phyloP scores from a whole-genome alignment of 177 flowering plant genomes.

The Tripterygium wilfordii region DNA sequence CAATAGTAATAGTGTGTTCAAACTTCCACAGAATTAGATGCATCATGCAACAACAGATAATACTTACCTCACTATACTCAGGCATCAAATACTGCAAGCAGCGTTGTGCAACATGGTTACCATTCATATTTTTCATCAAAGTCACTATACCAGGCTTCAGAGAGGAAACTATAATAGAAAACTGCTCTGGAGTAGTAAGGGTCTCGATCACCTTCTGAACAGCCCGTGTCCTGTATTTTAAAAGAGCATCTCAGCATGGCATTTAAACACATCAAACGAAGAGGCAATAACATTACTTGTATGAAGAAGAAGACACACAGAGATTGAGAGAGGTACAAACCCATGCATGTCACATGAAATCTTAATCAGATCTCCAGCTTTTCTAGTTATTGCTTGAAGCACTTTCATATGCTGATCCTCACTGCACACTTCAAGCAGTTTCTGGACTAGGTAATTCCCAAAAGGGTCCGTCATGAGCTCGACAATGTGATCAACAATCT shows the following conservation, averaged over 20 bases:
- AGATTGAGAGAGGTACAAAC: conserved; percentile 20
- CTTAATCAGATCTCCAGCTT: conserved; percentile 40
- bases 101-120: conserved; percentile 73
- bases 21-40: background rate
- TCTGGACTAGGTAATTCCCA: conserved; percentile 77
- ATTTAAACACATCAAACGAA: conserved; percentile 4
- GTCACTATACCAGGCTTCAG: conserved; percentile 52
- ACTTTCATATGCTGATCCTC: conserved; percentile 54
- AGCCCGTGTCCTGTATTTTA: conserved; percentile 58
- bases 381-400: conserved; percentile 40
- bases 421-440: conserved; percentile 67
- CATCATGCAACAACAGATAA: too few relatives aligned
- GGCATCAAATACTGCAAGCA: conserved; percentile 57
- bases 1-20: too few relatives aligned
- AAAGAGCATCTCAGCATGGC: background rate
- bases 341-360: conserved; percentile 69
- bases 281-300: background rate
- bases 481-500: conserved; percentile 54
- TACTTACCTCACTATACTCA: conserved; percentile 50
- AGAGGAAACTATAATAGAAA: conserved; percentile 45
- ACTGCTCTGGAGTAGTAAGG: conserved; percentile 48
- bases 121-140: conserved; percentile 59
- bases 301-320: background rate
- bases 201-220: conserved; percentile 74
- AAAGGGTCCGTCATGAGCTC: conserved; percentile 72